Evolutionary conservation across 768 basidiomycete species (phyloP).

Genomic region (Leucogyrophana mollusca): DNA sequence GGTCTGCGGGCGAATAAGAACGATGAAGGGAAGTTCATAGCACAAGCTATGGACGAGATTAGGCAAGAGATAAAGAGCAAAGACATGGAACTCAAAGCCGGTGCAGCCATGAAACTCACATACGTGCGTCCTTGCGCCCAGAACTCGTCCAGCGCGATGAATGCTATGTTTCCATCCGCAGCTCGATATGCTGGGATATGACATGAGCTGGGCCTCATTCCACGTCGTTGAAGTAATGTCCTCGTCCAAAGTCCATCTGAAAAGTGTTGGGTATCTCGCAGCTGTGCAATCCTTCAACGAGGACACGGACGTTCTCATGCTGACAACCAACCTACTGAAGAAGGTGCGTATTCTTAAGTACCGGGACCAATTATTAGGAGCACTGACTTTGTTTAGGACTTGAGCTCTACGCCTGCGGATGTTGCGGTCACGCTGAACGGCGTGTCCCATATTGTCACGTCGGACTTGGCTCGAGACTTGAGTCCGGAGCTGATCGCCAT

Average conservation of each 20-base stretch:
- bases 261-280: conserved; percentile 94
- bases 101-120: conserved; percentile 90
- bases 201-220: conserved; percentile 95
- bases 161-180: conserved; percentile 29
- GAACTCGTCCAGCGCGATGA: conserved; percentile 6
- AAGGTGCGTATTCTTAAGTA: conserved; percentile 58
- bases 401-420: conserved; percentile 74
- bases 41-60: conserved; percentile 92
- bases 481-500: conserved; percentile 81
- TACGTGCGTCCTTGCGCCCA: conserved; percentile 64
- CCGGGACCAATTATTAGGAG: not conserved
- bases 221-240: conserved; percentile 99
- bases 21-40: conserved; percentile 89
- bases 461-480: conserved; percentile 90
- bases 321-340: conserved; percentile 93
- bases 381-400: conserved; percentile 53
- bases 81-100: conserved; percentile 97
- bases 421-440: conserved; percentile 77
- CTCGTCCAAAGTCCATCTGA: conserved; percentile 85
- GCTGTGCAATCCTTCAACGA: conserved; percentile 88
- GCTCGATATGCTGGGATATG: conserved; percentile 97
- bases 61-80: conserved; percentile 86
- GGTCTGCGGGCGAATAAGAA: conserved; percentile 95
- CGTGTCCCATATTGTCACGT: conserved; percentile 79
- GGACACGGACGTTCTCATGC: conserved; percentile 95